Conservation (phyloP, 1,284 basidiomycete genomes). For the Pisolithus thermaeus region DNA sequence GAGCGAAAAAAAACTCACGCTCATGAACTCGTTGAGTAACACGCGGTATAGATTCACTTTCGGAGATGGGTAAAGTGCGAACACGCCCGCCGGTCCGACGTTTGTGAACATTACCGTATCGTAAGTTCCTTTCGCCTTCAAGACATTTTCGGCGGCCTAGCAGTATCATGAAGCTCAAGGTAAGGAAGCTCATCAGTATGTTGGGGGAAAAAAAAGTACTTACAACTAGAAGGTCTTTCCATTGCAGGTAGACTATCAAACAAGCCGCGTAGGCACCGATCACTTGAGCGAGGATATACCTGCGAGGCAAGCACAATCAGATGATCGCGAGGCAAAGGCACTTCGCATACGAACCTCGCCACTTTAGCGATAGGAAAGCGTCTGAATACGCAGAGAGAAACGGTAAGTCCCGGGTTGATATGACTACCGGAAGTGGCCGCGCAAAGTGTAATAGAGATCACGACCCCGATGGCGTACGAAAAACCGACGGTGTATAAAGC, state of each 20-base stretch:
- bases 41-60: constrained; percentile 47
- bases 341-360: constrained; percentile 31
- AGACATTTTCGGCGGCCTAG: constrained; percentile 34
- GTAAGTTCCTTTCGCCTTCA: constrained; percentile 37
- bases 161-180: neutral
- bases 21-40: constrained; percentile 63
- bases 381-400: constrained; percentile 47
- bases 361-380: constrained; percentile 56
- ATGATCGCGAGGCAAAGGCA: neutral
- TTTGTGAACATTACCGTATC: constrained; percentile 49
- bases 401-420: constrained; percentile 58
- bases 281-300: constrained; percentile 61
- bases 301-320: constrained; percentile 15
- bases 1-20: constrained; percentile 32
- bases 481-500: constrained; percentile 58
- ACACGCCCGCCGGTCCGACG: constrained; percentile 55
- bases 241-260: constrained; percentile 56
- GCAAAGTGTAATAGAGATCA: constrained; percentile 54
- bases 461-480: constrained; percentile 58
- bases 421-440: constrained; percentile 56
- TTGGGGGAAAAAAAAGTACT: neutral
- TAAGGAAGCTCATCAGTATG: neutral
- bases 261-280: constrained; percentile 59
- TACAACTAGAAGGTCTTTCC: constrained; percentile 44
- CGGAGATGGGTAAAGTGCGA: constrained; percentile 47